Base-by-base conservation (phyloP, 2,329 filamentous ascomycete genomes). In the Penicillium expansum region DNA sequence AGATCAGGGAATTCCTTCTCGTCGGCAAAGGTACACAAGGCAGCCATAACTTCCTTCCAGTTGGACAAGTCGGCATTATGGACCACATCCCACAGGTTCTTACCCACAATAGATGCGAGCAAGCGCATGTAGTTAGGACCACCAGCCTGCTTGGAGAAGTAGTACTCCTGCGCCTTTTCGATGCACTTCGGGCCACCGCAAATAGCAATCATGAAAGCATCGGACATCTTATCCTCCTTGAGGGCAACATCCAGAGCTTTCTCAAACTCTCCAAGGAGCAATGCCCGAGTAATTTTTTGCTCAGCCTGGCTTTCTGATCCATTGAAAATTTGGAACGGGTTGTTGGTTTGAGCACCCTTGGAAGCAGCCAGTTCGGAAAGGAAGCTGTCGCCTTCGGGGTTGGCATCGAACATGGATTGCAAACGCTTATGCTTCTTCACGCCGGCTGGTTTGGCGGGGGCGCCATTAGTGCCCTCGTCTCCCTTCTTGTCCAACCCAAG, bases 31-130 rank as follows among this genome's bases (percentile, higher is more conserved):
- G 94, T 97, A 82, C 94, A 99, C 52, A 99, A 80, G 1, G 92
- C 90, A 29, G 91, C 92, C 90, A 99, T 95, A 3, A 93, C 88
- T 75, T 97, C 94, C 77, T 95, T 97, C 95, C 94, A 99, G 76
- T 94, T 90, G 51, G 84, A 83, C 44, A 99, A 79, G 69, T 97
- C 90, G 8, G 93, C 94, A 69, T 99, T 99, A 77, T 97, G 91
- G 8, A 97, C 94, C 44, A 97, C 84, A 76, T 99, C 94, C 94
- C 93, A 97, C 1, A 99, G 82, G 69, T 99, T 97, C 81, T 97
- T 97, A 60, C 90, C 87, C 56, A 96, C 92, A 50, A 99, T 91
- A 6, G 93, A 96, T 50, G 90, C 88, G 53, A 99, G 82, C 9
- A 99, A 82, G 42, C 95, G 88, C 55, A 97, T 80, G 70, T 99